Evolutionary conservation across 2,329 filamentous ascomycete genomes (phyloP), one percentile per base, ranked within the genome.

Genomic region (Xylariales sp.): DNA sequence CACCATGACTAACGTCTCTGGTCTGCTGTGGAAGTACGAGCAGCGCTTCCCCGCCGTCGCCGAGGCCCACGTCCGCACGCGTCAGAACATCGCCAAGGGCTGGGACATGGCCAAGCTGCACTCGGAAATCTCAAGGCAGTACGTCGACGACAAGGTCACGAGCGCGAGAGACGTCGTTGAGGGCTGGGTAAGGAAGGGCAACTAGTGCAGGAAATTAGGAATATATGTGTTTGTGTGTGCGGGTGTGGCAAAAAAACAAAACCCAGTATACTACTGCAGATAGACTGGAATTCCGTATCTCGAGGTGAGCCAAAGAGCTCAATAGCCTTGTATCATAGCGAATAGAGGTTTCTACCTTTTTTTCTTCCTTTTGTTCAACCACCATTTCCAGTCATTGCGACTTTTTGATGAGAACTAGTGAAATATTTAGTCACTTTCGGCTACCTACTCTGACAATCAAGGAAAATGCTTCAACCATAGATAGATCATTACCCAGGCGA

Each of bases 11-110:
- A 98, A 98, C 64, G 80, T 95, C 19, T 81, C 83, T 29, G 83
- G 91, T 57, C 70, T 97, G 57, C 69, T 85, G 31, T 98, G 93
- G 93, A 81, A 79, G 59, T 98, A 93, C 62, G 93, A 98, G 80
- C 78, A 94, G 74, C 81, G 76, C 54, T 86, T 90, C 58, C 93
- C 93, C 5, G 84, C 76, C 14, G 61, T 98, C 38, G 85, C 88
- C 14, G 83, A 95, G 52, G 78, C 86, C 40, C 93, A 98, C 66
- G 52, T 91, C 44, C 69, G 75, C 55, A 70, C 85, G 37, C 81
- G 83, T 44, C 79, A 87, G 54, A 72, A 81, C 31, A 71, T 90
- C 44, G 70, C 78, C 59, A 74, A 81, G 57, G 81, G 85, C 41
- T 79, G 81, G 68, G 71, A 78, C 60, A 87, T 88, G 45, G 85